Base-by-base conservation (phyloP, 495 filamentous ascomycete species). In the Penicillium fimorum region DNA sequence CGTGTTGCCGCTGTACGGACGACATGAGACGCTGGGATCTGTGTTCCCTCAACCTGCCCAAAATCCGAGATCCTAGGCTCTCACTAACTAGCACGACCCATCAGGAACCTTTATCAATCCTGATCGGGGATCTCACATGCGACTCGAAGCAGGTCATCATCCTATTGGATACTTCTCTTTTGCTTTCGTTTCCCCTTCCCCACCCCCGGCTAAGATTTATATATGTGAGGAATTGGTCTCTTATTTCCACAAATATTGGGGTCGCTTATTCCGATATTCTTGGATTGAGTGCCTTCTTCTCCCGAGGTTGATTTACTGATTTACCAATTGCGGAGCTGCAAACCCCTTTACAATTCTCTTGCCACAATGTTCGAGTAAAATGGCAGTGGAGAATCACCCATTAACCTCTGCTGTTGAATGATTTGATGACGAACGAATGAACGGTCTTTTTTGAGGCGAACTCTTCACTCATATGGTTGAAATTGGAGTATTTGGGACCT, bases 391-490 rank as follows among this genome's bases (percentile, higher is more conserved):
- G 7, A 35, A 18, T 5, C 10, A 29, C 17, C 15, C 17, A 18
- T 29, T 20, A 12, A 40, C 15, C 13, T 47, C 15, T 38, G 9
- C 42, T 46, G 2, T 17, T 54, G 13, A 29, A 54, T 54, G 52
- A 54, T 38, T 27, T 12, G 10, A 54, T 30, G 52, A 54, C 46
- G 32, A 54, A 47, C 15, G 42, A 47, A 35, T 45, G 27, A 17
- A 46, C 52, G 32, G 52, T 54, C 42, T 54, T 8, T 54, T 27
- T 15, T 27, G 27, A 30, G 42, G 18, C 32, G 42, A 37, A 45
- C 32, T 47, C 20, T 47, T 37, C 32, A 38, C 52, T 47, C 12
- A 38, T 9, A 27, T 13, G 10, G 25, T 38, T 37, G 27, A 2
- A 22, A 33, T 38, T 2, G 52, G 52, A 27, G 18, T 18, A 38